phyloP scores from a whole-genome alignment of 371 early-diverging fungal genomes.

The Chytridiales sp. region DNA sequence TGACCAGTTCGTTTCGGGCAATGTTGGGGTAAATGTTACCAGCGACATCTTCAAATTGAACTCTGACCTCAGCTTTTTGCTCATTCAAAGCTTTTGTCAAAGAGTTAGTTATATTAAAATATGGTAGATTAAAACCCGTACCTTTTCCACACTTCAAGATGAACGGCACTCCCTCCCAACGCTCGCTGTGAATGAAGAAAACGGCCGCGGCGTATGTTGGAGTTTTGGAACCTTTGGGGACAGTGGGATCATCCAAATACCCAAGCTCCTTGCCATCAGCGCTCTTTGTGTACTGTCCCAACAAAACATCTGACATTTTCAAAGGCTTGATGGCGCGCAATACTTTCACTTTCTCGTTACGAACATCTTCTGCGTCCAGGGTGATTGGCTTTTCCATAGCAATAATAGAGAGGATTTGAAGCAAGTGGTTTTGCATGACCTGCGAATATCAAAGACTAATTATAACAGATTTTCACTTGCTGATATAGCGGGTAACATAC shows the following conservation, averaged over 20 bases:
- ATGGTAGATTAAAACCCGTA: slow-evolving; percentile 17
- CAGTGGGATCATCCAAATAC: slow-evolving; percentile 87
- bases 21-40: slow-evolving; percentile 71
- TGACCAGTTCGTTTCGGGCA: slow-evolving; percentile 92
- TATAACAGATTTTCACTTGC: not conserved
- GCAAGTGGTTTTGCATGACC: slow-evolving; percentile 95
- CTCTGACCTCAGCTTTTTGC: slow-evolving; percentile 88
- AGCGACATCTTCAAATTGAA: slow-evolving; percentile 90
- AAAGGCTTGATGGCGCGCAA: slow-evolving; percentile 81
- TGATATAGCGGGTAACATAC: slow-evolving; percentile 57
- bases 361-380: slow-evolving; percentile 84
- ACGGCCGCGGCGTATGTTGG: slow-evolving; percentile 93
- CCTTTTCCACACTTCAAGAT: slow-evolving; percentile 94
- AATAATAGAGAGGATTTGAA: slow-evolving; percentile 88
- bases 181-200: slow-evolving; percentile 85
- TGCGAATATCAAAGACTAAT: slow-evolving; percentile 8
- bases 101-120: not conserved
- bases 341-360: slow-evolving; percentile 91
- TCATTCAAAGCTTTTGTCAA: slow-evolving; percentile 73
- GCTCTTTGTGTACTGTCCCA: slow-evolving; percentile 83
- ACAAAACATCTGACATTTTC: slow-evolving; percentile 68
- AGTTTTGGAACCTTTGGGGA: slow-evolving; percentile 76
- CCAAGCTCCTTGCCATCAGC: slow-evolving; percentile 80
- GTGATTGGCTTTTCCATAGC: slow-evolving; percentile 93
- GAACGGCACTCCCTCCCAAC: slow-evolving; percentile 95